Conservation (phyloP, 163 green algal genomes). For the Coccomyxa subellipsoidea region DNA sequence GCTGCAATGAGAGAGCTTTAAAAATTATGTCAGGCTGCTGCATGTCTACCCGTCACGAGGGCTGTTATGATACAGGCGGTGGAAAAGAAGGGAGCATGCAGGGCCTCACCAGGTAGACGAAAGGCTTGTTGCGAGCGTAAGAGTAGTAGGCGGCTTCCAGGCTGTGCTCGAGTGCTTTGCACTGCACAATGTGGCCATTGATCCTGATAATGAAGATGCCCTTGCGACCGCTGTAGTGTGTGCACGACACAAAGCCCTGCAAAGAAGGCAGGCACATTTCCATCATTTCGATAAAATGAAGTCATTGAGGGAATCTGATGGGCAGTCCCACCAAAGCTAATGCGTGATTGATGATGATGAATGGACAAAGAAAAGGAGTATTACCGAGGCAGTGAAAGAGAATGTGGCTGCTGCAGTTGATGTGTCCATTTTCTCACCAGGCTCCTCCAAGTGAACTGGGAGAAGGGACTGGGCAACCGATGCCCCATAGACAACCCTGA, state of each 20-base stretch:
- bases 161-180: slow-evolving; percentile 67
- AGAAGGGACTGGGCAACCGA: slow-evolving; percentile 70
- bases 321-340: not conserved
- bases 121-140: slow-evolving; percentile 82
- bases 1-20: too few species aligned
- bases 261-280: not conserved
- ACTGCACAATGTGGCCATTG: slow-evolving; percentile 92
- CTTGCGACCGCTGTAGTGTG: slow-evolving; percentile 64
- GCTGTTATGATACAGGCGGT: too few species aligned
- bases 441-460: slow-evolving; percentile 31
- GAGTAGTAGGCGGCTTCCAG: slow-evolving; percentile 71
- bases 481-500: slow-evolving; percentile 68
- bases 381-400: not conserved
- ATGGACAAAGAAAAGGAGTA: not conserved
- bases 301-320: not conserved
- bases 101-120: slow-evolving; percentile 64
- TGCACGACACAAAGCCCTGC: slow-evolving; percentile 60
- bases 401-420: not conserved
- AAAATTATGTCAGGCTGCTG: too few species aligned
- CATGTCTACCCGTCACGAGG: too few species aligned
- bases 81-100: not conserved
- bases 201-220: slow-evolving; percentile 91
- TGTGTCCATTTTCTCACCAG: not conserved
- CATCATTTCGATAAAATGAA: not conserved
- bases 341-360: not conserved